Conservation (phyloP, 2,329 filamentous ascomycete genomes). For the Pseudopithomyces chartarum region DNA sequence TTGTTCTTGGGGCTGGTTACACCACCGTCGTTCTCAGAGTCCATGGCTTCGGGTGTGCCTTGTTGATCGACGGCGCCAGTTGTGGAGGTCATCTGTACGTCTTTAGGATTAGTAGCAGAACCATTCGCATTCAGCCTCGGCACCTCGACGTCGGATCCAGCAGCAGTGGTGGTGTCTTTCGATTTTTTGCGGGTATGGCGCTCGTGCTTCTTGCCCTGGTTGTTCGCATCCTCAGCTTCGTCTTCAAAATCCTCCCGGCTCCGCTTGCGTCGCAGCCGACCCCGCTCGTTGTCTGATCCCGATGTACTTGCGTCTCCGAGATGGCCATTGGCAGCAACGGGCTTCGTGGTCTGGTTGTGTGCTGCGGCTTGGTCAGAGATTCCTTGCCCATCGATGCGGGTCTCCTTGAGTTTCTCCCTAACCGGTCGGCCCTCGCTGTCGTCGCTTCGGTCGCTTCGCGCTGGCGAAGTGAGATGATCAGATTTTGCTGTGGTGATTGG, state of each 20-base stretch:
- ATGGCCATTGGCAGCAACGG: conserved; percentile 30
- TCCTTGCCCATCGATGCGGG: conserved; percentile 57
- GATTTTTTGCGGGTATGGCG: conserved; percentile 54
- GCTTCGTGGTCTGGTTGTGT: conserved; percentile 29
- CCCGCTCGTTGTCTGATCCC: conserved; percentile 44
- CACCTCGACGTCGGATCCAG: conserved; percentile 34
- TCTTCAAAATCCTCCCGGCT: conserved; percentile 52
- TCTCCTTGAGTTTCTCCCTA: conserved; percentile 65
- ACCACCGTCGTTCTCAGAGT: conserved; percentile 17
- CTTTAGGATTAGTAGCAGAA: conserved; percentile 35
- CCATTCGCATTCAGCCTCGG: conserved; percentile 41
- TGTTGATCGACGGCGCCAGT: conserved; percentile 9
- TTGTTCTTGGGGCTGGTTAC: conserved; percentile 56
- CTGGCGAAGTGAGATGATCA: conserved; percentile 28
- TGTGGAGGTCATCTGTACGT: conserved; percentile 29
- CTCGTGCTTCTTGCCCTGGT: conserved; percentile 40
- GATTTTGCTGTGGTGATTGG: conserved; percentile 18
- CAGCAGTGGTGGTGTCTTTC: conserved; percentile 48
- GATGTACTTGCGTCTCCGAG: conserved; percentile 34
- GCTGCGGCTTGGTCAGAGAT: conserved; percentile 21
- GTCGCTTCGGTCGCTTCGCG: conserved; percentile 47
- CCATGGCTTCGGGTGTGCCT: conserved; percentile 15
- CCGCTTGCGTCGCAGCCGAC: conserved; percentile 50
- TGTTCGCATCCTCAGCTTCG: conserved; percentile 39
- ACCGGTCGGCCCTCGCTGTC: conserved; percentile 62